These are phyloP conservation scores for Coccinonectria pachysandricola DNA, from an alignment of 2,329 filamentous ascomycete genomes.

Conservation along the genomic window DNA sequence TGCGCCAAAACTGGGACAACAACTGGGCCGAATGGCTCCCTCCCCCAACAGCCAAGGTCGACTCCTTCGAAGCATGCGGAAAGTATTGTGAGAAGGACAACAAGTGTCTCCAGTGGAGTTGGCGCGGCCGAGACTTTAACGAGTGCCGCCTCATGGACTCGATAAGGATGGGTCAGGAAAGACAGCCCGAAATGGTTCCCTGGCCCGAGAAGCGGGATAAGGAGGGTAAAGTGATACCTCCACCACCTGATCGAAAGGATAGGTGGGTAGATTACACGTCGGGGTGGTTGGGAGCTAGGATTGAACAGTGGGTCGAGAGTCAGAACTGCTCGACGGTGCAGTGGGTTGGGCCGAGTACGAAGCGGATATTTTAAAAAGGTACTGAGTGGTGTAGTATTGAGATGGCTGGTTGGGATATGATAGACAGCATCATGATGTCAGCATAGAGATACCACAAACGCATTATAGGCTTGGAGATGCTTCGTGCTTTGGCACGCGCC, in stretches of 20 bases:
- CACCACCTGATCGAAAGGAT: constrained; percentile 9
- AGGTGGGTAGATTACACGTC: constrained; percentile 22
- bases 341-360: constrained; percentile 24
- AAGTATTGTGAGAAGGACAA: constrained; percentile 16
- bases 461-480: no score
- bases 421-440: no score
- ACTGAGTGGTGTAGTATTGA: no score
- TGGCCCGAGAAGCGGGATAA: constrained; percentile 16
- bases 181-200: constrained; percentile 15
- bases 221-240: constrained; percentile 14
- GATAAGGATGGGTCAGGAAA: constrained; percentile 17
- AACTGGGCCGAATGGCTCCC: constrained; percentile 21
- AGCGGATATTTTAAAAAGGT: constrained; percentile 20
- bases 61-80: constrained; percentile 19
- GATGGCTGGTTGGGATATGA: no score
- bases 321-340: constrained; percentile 19
- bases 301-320: constrained; percentile 16
- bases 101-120: constrained; percentile 22
- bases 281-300: constrained; percentile 18
- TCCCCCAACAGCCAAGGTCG: constrained; percentile 14
- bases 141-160: constrained; percentile 19
- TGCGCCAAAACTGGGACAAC: constrained; percentile 21
- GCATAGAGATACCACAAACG: no score
- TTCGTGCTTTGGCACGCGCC: no score
- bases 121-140: constrained; percentile 21